Base-by-base conservation (phyloP, 2,329 filamentous ascomycete genomes). In the Botrytis fabae region DNA sequence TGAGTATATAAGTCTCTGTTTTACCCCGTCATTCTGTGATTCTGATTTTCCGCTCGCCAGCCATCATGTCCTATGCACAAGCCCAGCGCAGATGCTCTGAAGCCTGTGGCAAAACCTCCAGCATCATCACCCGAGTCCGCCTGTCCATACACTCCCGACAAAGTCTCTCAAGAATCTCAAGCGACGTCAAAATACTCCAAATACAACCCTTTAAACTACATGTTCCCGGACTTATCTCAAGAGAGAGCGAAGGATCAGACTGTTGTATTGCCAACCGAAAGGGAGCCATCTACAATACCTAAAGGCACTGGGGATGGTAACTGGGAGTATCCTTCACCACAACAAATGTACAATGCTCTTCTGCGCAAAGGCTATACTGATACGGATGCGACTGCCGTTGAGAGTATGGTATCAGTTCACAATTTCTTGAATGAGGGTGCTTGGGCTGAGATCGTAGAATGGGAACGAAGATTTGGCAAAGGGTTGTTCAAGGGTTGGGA, bases 281-380 rank as follows among this genome's bases (percentile, higher is more conserved):
- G 96, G 78, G 94, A 98, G 82, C 84, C 88, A 44, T 97, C 93
- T 0, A 94, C 95, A 1, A 99, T 99, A 78, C 96, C 96, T n/a
- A 92, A 92, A 78, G 93, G 93, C 79, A 90, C 92, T 74, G 88
- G 89, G 65, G 87, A 91, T 70, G 89, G 90, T 64, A 97, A 93
- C 79, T 99, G 96, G 96, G 96, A 98, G 83, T 99, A 99, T 81
- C 96, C 96, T 0, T 98, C 94, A 0, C 95, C 96, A 0, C 96
- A 99, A 84, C 96, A 99, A 83, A 99, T 99, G 96, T 99, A 98
- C 86, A 98, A 99, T 80, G 96, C 96, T 12, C 92, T 99, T 84
- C 85, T 98, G 75, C 92, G 96, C 76, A 99, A 99, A 83, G 96
- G 96, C 73, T 96, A 98, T 83, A 94, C 92, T 0, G 95, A 98